Base-by-base conservation (phyloP, 305 asterid genomes). In the Fraxinus velutina region DNA sequence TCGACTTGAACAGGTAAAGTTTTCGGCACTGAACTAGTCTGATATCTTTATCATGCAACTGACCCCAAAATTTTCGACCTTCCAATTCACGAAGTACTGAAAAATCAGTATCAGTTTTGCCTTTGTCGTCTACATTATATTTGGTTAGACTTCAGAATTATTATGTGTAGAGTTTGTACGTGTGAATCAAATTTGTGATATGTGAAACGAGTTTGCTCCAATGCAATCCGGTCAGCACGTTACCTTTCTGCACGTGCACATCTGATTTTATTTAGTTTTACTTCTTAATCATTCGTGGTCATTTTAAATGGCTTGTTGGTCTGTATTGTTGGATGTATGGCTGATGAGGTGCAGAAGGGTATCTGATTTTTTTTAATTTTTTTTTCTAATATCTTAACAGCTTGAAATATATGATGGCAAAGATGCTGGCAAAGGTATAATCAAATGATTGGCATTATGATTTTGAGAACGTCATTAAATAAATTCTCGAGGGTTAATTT, bases 341-440 rank as follows among this genome's bases (percentile, higher is more conserved):
- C 73, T 64, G 34, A 22, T 64, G 34, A 64, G 73, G 73, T 64
- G 34, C 73, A 27, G 34, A 77, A 79, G 19, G 37, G 44, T 47
- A 44, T 81, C 86, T 85, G 86, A 85, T 81, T 24, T 85, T 78
- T n/a, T 15, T 4, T 50, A 6, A 36, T 24, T 80, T 75, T 32
- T 68, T 68, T 76, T 30, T 39, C 83, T 32, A 79, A 33, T 82
- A 50, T 71, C 76, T 83, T 71, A 77, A 64, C 97, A 96, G 98
- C 93, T 94, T 78, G 98, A 96, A 75, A 91, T 96, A 50, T 86
- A 90, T 77, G 98, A 94, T 78, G 99, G 98, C 83, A 93, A 96
- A 87, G 92, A 85, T 86, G 79, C 95, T 57, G 90, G 81, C 60
- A 97, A 90, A 96, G 99, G 99, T 96, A 93, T 77, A 42, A 37